Percentiles rank a stretch among this genome's conserved stretches.
Conservation (phyloP, 345 rosid genomes). For the Clarkia xantiana region DNA sequence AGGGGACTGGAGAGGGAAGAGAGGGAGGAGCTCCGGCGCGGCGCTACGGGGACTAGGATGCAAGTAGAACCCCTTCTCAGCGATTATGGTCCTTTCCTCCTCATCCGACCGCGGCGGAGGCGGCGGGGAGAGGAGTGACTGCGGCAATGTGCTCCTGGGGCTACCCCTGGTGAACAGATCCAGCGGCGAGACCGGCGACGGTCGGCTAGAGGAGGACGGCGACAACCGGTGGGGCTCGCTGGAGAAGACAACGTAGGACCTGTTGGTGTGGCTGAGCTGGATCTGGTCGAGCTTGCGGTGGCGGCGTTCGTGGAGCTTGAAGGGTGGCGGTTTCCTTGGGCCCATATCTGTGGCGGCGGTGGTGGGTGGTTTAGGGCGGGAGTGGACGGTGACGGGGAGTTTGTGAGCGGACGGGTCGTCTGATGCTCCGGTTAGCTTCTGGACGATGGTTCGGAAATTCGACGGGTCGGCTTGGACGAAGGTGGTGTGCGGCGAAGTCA, state of each 20-base stretch:
- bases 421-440: conserved; percentile 70
- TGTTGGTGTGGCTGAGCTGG: conserved; percentile 29
- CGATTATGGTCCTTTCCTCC: conserved; percentile 35
- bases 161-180: conserved; percentile 34
- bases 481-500: conserved; percentile 48
- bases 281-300: conserved; percentile 52
- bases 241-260: conserved; percentile 1
- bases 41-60: conserved; percentile 43
- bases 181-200: conserved; percentile 66
- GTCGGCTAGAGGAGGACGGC: conserved; percentile 7
- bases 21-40: conserved; percentile 46
- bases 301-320: conserved; percentile 82
- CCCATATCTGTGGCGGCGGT: conserved; percentile 1
- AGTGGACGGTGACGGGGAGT: conserved; percentile 31
- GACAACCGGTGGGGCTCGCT: background rate
- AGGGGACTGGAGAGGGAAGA: conserved; percentile 69
- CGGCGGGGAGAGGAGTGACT: conserved; percentile 15
- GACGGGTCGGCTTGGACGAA: conserved; percentile 85
- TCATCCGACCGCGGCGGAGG: conserved; percentile 15
- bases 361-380: conserved; percentile 9
- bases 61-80: conserved; percentile 55
- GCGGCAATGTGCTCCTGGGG: conserved; percentile 19
- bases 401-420: conserved; percentile 32
- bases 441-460: conserved; percentile 72
- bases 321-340: conserved; percentile 30